Evolutionary conservation across 768 basidiomycete genomes (phyloP).

Genomic region (Hypsizygus marmoreus): DNA sequence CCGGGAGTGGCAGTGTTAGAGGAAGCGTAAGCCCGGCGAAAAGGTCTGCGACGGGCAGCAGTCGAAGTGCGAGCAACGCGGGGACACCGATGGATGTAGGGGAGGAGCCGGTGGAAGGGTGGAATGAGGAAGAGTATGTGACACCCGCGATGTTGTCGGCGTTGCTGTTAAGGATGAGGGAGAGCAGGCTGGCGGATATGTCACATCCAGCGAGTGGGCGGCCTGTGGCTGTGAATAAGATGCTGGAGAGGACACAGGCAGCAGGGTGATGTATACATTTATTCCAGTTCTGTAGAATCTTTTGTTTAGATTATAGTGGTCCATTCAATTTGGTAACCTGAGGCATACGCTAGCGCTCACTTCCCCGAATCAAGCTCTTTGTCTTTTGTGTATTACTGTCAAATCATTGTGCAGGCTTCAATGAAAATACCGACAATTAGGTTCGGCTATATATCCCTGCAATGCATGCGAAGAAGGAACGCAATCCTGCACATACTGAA

Average conservation of each 20-base stretch:
- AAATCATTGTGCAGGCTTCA: too few relatives aligned
- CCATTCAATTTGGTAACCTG: too few relatives aligned
- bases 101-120: constrained; percentile 18
- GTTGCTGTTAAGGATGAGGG: constrained; percentile 68
- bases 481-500: too few relatives aligned
- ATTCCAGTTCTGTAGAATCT: too few relatives aligned
- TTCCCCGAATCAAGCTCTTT: too few relatives aligned
- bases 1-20: constrained; percentile 13
- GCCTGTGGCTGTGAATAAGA: constrained; percentile 65
- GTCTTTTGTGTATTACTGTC: too few relatives aligned
- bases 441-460: too few relatives aligned
- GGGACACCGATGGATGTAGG: constrained; percentile 31
- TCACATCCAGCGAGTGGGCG: constrained; percentile 50
- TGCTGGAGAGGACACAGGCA: constrained; percentile 71
- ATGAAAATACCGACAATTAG: too few relatives aligned
- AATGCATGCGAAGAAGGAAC: too few relatives aligned
- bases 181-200: constrained; percentile 58
- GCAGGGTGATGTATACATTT: constrained; percentile 41
- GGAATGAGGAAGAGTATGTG: constrained; percentile 37
- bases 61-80: constrained; percentile 21
- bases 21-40: constrained; percentile 26
- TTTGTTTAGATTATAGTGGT: too few relatives aligned
- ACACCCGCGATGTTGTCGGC: constrained; percentile 61
- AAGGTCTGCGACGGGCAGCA: constrained; percentile 24
- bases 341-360: too few relatives aligned